phyloP scores from a whole-genome alignment of 345 rosid species.

The Acer campestre region DNA sequence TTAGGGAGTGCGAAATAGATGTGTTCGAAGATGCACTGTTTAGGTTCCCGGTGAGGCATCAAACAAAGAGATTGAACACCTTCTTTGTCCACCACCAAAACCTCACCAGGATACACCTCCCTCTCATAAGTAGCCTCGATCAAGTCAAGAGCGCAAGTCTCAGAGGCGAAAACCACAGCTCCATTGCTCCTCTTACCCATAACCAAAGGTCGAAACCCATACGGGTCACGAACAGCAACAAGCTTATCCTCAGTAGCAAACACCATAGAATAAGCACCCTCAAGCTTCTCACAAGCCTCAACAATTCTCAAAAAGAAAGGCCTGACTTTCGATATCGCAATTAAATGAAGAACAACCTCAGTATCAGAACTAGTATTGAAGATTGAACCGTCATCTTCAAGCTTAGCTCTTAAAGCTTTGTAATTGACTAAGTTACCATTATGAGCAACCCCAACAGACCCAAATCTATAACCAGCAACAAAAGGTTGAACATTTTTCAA shows the following conservation, averaged over 20 bases:
- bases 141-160: slow-evolving; percentile 97
- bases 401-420: slow-evolving; percentile 54
- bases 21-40: slow-evolving; percentile 94
- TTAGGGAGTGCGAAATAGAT: slow-evolving; percentile 88
- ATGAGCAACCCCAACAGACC: slow-evolving; percentile 93
- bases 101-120: slow-evolving; percentile 94
- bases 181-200: slow-evolving; percentile 98
- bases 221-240: slow-evolving; percentile 90
- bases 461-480: slow-evolving; percentile 89
- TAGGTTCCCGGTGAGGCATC: slow-evolving; percentile 66
- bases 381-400: slow-evolving; percentile 89
- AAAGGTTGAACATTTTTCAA: slow-evolving; percentile 97
- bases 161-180: slow-evolving; percentile 88
- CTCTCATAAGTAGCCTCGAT: slow-evolving; percentile 94
- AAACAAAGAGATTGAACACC: slow-evolving; percentile 83
- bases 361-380: slow-evolving; percentile 95
- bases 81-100: slow-evolving; percentile 80
- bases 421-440: slow-evolving; percentile 95
- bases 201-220: slow-evolving; percentile 88
- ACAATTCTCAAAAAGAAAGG: slow-evolving; percentile 89
- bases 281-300: slow-evolving; percentile 86
- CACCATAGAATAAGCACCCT: slow-evolving; percentile 96
- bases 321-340: slow-evolving; percentile 86
- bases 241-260: slow-evolving; percentile 90
- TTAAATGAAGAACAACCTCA: slow-evolving; percentile 95